Conservation (phyloP, 768 basidiomycete species). For the Tricholoma flavovirens region DNA sequence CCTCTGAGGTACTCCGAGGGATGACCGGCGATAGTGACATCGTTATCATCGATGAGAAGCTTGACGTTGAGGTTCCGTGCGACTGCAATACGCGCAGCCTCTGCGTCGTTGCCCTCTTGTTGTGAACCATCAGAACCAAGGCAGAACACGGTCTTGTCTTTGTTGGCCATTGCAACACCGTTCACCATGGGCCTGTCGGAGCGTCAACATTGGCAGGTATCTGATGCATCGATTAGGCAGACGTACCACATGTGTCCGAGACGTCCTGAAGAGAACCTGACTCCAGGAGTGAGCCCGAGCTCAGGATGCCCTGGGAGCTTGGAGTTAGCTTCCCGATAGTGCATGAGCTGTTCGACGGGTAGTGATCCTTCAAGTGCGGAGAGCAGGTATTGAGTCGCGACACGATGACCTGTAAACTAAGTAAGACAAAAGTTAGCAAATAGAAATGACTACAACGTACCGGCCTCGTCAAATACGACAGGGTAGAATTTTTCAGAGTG, state of each 20-base stretch:
- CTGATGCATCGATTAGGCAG: background rate
- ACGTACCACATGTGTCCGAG: constrained; percentile 82
- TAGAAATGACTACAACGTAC: constrained; percentile 40
- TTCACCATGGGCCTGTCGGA: constrained; percentile 64
- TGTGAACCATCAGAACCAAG: constrained; percentile 89
- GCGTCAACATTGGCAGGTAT: background rate
- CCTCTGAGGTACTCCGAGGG: constrained; percentile 84
- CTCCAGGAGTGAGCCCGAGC: constrained; percentile 83
- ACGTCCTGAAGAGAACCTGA: constrained; percentile 92
- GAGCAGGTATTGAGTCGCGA: constrained; percentile 85
- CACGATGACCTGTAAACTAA: constrained; percentile 63
- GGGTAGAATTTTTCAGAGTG: constrained; percentile 57
- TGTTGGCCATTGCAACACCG: constrained; percentile 76
- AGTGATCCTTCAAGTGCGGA: constrained; percentile 70
- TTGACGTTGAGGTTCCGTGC: constrained; percentile 82
- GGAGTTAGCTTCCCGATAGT: constrained; percentile 82
- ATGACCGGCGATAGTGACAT: constrained; percentile 90
- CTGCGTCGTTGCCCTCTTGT: constrained; percentile 89
- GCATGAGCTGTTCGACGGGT: constrained; percentile 70
- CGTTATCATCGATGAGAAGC: constrained; percentile 84
- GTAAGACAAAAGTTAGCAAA: background rate
- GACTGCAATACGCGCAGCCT: constrained; percentile 83
- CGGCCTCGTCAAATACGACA: constrained; percentile 77
- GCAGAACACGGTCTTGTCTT: constrained; percentile 71
- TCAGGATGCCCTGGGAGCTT: constrained; percentile 89